Percentiles rank a stretch among this genome's conserved stretches.
Evolutionary conservation across 2,329 filamentous ascomycete species (phyloP).

Genomic region (Ophioceras dolichostomum): DNA sequence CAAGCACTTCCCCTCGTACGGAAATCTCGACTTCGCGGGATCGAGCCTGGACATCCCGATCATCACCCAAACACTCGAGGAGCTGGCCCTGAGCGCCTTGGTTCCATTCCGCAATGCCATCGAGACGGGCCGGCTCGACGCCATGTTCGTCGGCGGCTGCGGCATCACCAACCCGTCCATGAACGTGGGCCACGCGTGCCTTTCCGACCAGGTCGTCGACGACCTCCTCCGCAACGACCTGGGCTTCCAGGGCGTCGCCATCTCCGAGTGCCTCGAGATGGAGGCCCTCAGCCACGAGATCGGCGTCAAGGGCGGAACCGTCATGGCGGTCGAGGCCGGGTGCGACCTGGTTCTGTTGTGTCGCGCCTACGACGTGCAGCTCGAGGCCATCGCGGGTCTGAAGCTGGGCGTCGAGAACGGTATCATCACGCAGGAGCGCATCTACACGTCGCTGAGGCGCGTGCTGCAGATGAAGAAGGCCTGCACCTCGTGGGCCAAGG

Average conservation of each 20-base stretch:
- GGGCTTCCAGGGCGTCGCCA: constrained; percentile 81
- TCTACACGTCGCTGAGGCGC: constrained; percentile 67
- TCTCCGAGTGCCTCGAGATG: constrained; percentile 95
- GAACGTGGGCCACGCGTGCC: constrained; percentile 89
- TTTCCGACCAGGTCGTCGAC: constrained; percentile 88
- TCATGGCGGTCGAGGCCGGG: constrained; percentile 94
- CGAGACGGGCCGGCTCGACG: constrained; percentile 66
- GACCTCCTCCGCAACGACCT: constrained; percentile 80
- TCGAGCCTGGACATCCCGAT: constrained; percentile 88
- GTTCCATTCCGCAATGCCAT: constrained; percentile 90
- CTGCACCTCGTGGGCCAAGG: constrained; percentile 84
- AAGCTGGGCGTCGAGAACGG: constrained; percentile 84
- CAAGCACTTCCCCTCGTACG: constrained; percentile 95
- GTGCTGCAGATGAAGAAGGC: constrained; percentile 71
- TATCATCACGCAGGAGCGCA: constrained; percentile 69
- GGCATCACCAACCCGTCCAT: constrained; percentile 84
- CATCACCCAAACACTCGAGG: constrained; percentile 88
- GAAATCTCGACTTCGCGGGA: constrained; percentile 85
- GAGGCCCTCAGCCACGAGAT: constrained; percentile 91
- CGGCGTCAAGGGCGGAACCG: constrained; percentile 89
- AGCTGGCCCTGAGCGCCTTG: constrained; percentile 80
- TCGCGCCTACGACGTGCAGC: constrained; percentile 74
- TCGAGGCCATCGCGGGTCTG: constrained; percentile 82
- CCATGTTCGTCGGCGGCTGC: constrained; percentile 92
- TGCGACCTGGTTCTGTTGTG: constrained; percentile 88